These are phyloP conservation scores for Leccinum obscurum DNA, from an alignment of 768 basidiomycete species.

Conservation along the genomic window DNA sequence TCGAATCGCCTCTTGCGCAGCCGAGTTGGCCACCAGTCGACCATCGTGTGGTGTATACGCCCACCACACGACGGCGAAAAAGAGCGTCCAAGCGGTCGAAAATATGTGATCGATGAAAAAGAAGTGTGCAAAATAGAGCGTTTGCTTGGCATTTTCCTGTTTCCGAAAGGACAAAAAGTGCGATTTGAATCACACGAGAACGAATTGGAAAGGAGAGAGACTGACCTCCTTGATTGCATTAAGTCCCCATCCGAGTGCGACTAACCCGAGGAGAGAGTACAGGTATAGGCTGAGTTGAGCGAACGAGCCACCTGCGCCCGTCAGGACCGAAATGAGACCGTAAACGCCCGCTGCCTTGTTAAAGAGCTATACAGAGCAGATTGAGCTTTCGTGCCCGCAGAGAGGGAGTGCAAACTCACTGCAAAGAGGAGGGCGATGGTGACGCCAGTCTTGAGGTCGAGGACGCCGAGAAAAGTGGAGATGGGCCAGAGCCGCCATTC, in stretches of 20 bases:
- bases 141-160: slow-evolving; percentile 86
- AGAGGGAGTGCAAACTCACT: slow-evolving; percentile 45
- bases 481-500: slow-evolving; percentile 85
- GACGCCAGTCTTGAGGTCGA: slow-evolving; percentile 95
- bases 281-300: slow-evolving; percentile 91
- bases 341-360: slow-evolving; percentile 99
- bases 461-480: slow-evolving; percentile 77
- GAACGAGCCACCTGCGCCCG: slow-evolving; percentile 90
- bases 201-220: slow-evolving; percentile 12
- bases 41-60: slow-evolving; percentile 91
- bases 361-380: slow-evolving; percentile 52
- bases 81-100: slow-evolving; percentile 87
- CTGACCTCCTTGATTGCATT: slow-evolving; percentile 82
- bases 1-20: slow-evolving; percentile 86
- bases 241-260: slow-evolving; percentile 84
- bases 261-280: slow-evolving; percentile 84
- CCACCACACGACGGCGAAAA: slow-evolving; percentile 93
- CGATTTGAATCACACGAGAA: slow-evolving; percentile 11
- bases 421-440: slow-evolving; percentile 87
- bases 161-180: background rate
- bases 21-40: slow-evolving; percentile 71
- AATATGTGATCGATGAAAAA: slow-evolving; percentile 92
- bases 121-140: slow-evolving; percentile 87
- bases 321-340: slow-evolving; percentile 88
- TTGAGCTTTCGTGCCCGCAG: slow-evolving; percentile 9